Base-by-base conservation (phyloP, 2,329 filamentous ascomycete genomes). In the Penicillium vulpinum region DNA sequence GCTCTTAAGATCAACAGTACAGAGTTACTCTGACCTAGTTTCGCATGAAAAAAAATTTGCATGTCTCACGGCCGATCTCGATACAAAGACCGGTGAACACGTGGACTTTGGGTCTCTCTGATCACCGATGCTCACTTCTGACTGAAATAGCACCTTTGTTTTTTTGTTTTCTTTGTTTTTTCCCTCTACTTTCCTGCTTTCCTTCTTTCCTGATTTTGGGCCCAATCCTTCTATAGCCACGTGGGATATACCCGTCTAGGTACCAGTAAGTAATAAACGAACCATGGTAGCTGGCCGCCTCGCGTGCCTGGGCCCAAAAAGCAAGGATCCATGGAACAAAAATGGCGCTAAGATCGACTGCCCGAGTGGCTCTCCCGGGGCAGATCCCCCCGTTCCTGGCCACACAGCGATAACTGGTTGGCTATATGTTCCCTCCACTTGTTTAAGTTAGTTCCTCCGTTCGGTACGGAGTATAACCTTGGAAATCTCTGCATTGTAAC, bases 281-380 rank as follows among this genome's bases (percentile, higher is more conserved):
- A 35, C 44, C 28, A 13, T 46, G 18, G 29, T 46, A 40, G 10
- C 40, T 28, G 13, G 13, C 15, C 18, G 33, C 26, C 21, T 28
- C 47, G n/a, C 26, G 45, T 28, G 26, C 26, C 26, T 9, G 9
- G 26, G 26, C n/a, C 7, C 16, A 31, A 40, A 21, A 51, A 16
- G 5, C 29, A 43, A 33, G 4, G 11, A 43, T 1, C 18, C 41
- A 29, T 9, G 31, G 31, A 29, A 38, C 22, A 15, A 8, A 33
- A 43, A n/a, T 15, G 33, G 56, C 62, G 59, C 61, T 62, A 63
- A 59, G 47, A 63, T 60, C 59, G 54, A 46, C n/a, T 31, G 46
- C 51, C 58, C 51, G 45, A 58, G 43, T 52, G 54, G 55, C 22
- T 56, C 18, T 41, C 51, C 52, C 54, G 58, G 55, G 40, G 16